phyloP scores from a whole-genome alignment of 805 yeast genomes.

The Metschnikowia lochheadii region DNA sequence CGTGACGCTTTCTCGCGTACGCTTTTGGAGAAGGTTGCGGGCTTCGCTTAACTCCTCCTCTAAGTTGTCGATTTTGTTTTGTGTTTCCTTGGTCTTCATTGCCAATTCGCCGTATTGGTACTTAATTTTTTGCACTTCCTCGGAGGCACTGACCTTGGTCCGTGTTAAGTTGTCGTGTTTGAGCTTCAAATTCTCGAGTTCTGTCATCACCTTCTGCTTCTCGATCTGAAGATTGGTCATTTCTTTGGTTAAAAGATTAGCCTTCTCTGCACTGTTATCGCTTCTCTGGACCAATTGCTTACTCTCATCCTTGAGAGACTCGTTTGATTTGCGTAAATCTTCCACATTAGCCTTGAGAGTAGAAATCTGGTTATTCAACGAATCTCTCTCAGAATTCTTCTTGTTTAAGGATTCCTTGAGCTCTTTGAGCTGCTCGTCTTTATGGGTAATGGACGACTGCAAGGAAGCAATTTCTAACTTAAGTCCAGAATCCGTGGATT shows the following conservation, averaged over 20 bases:
- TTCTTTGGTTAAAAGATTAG: constrained; percentile 30
- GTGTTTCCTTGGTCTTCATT: constrained; percentile 64
- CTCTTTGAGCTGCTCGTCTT: constrained; percentile 40
- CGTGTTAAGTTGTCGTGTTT: constrained; percentile 31
- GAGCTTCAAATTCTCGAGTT: constrained; percentile 36
- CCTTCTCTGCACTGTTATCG: constrained; percentile 33
- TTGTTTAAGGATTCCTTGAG: constrained; percentile 30
- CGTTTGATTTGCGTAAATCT: constrained; percentile 36
- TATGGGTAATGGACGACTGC: constrained; percentile 42
- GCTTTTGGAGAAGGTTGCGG: constrained; percentile 67
- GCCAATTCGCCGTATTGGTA: constrained; percentile 70
- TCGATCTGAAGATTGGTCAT: constrained; percentile 40
- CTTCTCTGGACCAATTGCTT: constrained; percentile 39
- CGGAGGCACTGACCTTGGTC: constrained; percentile 33
- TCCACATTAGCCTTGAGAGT: constrained; percentile 39
- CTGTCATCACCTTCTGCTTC: constrained; percentile 37
- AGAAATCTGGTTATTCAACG: constrained; percentile 34
- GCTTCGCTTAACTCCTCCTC: constrained; percentile 83
- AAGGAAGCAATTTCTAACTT: constrained; percentile 48
- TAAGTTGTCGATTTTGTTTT: constrained; percentile 55
- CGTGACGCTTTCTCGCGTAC: constrained; percentile 72
- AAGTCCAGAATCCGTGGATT: constrained; percentile 40
- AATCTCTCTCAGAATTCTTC: constrained; percentile 35
- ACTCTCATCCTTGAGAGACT: constrained; percentile 34
- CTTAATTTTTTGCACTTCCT: constrained; percentile 44